Base-by-base conservation (phyloP, 2,329 filamentous ascomycete species). In the Raffaelea albimanens region DNA sequence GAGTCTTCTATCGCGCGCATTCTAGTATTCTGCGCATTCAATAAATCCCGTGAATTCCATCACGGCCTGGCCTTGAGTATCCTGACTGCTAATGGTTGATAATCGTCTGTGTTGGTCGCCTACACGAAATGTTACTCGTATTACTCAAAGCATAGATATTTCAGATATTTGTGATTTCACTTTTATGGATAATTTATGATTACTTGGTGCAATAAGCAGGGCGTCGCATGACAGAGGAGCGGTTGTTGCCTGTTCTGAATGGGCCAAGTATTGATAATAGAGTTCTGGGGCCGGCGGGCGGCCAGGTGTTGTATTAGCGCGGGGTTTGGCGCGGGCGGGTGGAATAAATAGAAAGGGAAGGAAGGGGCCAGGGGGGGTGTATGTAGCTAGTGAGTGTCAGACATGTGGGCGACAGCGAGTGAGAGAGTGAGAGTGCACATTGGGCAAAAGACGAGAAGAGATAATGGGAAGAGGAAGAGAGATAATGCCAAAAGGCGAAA, bases 161-260 rank as follows among this genome's bases (percentile, higher is more conserved):
- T n/a, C n/a, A n/a, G n/a, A n/a, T n/a, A n/a, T n/a, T n/a, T n/a
- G n/a, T n/a, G n/a, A n/a, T n/a, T n/a, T n/a, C n/a, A n/a, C n/a
- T n/a, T n/a, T n/a, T n/a, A n/a, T n/a, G n/a, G n/a, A n/a, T n/a
- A n/a, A n/a, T n/a, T n/a, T n/a, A n/a, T n/a, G n/a, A n/a, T n/a
- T n/a, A n/a, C n/a, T n/a, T n/a, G n/a, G n/a, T n/a, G n/a, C 31
- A 47, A 48, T 39, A 48, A 33, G 33, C 44, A 49, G 46, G 49
- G 45, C 46, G 48, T 51, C 51, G 49, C 49, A 53, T 53, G 51
- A 53, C 51, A 51, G 49, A 49, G 31, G 40, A 33, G 19, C 25
- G 16, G 44, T 50, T 45, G 49, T 53, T 53, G 51, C 51, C 51
- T 53, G 49, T 53, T 53, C 46, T 45, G 34, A 29, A 29, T 7